Base-by-base conservation (phyloP, 176 grass and related monocot species). In the Lolium perenne region DNA sequence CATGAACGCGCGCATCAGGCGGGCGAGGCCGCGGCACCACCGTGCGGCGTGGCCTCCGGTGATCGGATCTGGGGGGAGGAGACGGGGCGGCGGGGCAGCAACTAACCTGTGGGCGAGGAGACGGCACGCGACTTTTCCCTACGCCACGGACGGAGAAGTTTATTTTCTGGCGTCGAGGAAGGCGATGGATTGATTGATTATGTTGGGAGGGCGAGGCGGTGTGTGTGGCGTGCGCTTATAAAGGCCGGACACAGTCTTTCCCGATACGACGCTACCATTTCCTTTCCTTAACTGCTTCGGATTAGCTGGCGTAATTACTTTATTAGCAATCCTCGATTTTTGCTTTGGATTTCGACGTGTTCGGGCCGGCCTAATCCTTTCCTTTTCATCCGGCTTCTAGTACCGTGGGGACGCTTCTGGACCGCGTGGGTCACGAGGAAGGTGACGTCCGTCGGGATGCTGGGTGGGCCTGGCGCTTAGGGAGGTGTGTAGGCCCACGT, bases 91-190 rank as follows among this genome's bases (percentile, higher is more conserved):
- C 53, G 60, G 60, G 68, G 60, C 68, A 60, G 48, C 85, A 91
- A 91, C 85, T 77, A 91, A 91, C 89, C 89, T 91, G 89, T 84
- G 81, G 85, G 76, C 80, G 76, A 80, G 67, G 82, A 89, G 85
- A 76, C 60, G 85, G 60, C 68, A 76, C 89, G 76, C 45, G 69
- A 80, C 85, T 51, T 83, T 87, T 40, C 50, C 58, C 38, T 62
- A 8, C n/a, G n/a, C n/a, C 22, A 62, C 48, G 80, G 80, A 43
- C 0, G 41, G 76, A 67, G 57, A 48, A 74, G 23, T 13, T 18
- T 6, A 14, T 23, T 58, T 58, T 23, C 10, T 29, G 0, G 0
- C 12, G 38, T 18, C n/a, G 0, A 10, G 4, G 22, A 70, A 20
- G 57, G n/a, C 15, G 50, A 20, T 1, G 41, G 2, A 17, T 35